A percentile compares a stretch with the other conserved stretches of the same genome.
Conservation (phyloP, 2,329 filamentous ascomycete species). For the Xylaria digitata region DNA sequence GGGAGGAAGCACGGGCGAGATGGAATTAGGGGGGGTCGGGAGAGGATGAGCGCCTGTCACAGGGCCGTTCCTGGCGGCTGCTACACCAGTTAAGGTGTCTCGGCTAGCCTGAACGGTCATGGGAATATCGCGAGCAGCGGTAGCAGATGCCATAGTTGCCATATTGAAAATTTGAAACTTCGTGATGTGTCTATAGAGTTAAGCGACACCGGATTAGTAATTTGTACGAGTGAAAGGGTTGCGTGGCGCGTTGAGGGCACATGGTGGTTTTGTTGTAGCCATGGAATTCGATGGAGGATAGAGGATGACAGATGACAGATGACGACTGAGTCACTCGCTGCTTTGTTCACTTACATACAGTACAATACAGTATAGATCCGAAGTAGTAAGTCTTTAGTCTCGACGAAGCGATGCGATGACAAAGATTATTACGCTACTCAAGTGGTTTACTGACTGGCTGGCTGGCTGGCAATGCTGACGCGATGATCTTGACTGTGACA, state of each 20-base stretch:
- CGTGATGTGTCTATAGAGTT: slow-evolving; percentile 56
- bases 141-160: slow-evolving; percentile 74
- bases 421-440: slow-evolving; percentile 46
- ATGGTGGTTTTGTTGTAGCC: slow-evolving; percentile 17
- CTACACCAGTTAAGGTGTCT: slow-evolving; percentile 80
- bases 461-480: slow-evolving; percentile 61
- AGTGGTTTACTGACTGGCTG: slow-evolving; percentile 51
- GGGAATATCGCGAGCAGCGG: slow-evolving; percentile 75
- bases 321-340: slow-evolving; percentile 28
- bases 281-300: slow-evolving; percentile 26
- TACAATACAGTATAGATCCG: slow-evolving; percentile 44
- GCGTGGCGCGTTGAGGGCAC: slow-evolving; percentile 21
- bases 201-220: slow-evolving; percentile 50
- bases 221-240: slow-evolving; percentile 9
- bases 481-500: slow-evolving; percentile 71
- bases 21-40: slow-evolving; percentile 93
- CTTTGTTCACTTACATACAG: slow-evolving; percentile 52
- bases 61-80: slow-evolving; percentile 70
- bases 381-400: slow-evolving; percentile 50
- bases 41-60: slow-evolving; percentile 73
- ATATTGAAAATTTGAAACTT: slow-evolving; percentile 63
- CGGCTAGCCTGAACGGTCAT: slow-evolving; percentile 66
- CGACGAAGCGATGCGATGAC: slow-evolving; percentile 43
- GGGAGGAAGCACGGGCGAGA: slow-evolving; percentile 87
- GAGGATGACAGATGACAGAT: not conserved